A percentile compares a stretch with the other conserved stretches of the same genome.
These are phyloP conservation scores for Cryptococcus sp. DNA, from an alignment of 1,284 basidiomycete species.

Conservation along the genomic window DNA sequence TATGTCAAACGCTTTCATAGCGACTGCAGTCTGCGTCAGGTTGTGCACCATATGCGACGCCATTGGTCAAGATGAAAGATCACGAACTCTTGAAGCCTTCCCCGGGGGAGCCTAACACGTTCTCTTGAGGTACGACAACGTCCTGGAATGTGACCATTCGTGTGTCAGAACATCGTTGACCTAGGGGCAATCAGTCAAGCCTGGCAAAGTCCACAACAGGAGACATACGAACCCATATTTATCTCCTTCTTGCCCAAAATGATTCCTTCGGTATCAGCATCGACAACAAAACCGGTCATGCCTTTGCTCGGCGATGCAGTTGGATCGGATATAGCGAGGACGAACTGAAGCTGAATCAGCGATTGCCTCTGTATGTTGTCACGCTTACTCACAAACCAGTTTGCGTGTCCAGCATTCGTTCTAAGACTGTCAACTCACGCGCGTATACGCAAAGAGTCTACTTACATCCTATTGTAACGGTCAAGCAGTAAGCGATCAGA, in stretches of 20 bases:
- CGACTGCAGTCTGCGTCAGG: slow-evolving; percentile 20
- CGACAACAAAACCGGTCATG: slow-evolving; percentile 61
- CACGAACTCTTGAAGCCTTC: slow-evolving; percentile 58
- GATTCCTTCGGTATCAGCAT: slow-evolving; percentile 57
- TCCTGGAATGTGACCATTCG: slow-evolving; percentile 60
- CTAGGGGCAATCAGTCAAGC: slow-evolving; percentile 14
- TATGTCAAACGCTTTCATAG: slow-evolving; percentile 61
- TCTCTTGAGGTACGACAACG: slow-evolving; percentile 57
- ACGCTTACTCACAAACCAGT: slow-evolving; percentile 48
- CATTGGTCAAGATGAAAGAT: background rate
- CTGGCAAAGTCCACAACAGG: background rate
- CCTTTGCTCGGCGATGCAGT: slow-evolving; percentile 54
- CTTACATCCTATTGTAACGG: slow-evolving; percentile 38
- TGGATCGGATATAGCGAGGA: slow-evolving; percentile 59
- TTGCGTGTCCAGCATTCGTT: slow-evolving; percentile 58
- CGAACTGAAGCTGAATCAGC: slow-evolving; percentile 46
- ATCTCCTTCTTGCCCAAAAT: slow-evolving; percentile 59
- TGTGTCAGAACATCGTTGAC: slow-evolving; percentile 60
- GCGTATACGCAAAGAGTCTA: background rate
- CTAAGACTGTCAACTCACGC: slow-evolving; percentile 23
- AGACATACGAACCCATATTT: slow-evolving; percentile 58
- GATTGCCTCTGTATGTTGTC: background rate
- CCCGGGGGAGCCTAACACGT: slow-evolving; percentile 58
- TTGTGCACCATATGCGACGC: background rate
- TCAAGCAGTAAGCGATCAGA: background rate